Evolutionary conservation across 352 stramenopile species (phyloP).

Genomic region (Albugo candida): DNA sequence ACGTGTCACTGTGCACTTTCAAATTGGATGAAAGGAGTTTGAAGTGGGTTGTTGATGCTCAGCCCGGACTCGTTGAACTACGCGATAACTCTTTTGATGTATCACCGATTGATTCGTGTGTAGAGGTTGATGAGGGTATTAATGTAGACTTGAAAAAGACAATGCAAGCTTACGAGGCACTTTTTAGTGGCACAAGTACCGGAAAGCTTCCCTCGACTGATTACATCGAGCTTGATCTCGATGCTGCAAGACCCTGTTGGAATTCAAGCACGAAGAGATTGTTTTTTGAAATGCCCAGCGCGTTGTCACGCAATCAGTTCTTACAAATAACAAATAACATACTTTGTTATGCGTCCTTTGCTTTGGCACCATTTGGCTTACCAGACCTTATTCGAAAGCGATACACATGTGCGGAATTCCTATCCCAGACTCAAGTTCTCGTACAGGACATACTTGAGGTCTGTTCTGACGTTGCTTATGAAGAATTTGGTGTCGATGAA

Average conservation of each 20-base stretch:
- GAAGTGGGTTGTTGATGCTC: neutral
- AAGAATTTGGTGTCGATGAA: slow-evolving; percentile 44
- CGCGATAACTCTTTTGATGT: too few relatives aligned
- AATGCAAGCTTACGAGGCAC: too few relatives aligned
- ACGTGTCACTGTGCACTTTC: slow-evolving; percentile 5
- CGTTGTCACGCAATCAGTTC: slow-evolving; percentile 44
- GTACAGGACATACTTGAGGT: slow-evolving; percentile 76
- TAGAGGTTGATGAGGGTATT: too few relatives aligned
- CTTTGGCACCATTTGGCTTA: slow-evolving; percentile 63
- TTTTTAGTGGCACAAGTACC: too few relatives aligned
- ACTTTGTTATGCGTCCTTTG: slow-evolving; percentile 59
- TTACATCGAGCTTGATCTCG: too few relatives aligned
- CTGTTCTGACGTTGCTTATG: slow-evolving; percentile 72
- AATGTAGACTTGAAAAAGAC: too few relatives aligned
- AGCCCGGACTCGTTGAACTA: too few relatives aligned
- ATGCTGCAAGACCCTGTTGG: too few relatives aligned
- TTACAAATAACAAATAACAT: slow-evolving; percentile 43
- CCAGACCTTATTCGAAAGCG: slow-evolving; percentile 28
- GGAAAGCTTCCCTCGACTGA: too few relatives aligned
- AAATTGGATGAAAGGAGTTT: neutral
- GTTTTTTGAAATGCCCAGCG: slow-evolving; percentile 69
- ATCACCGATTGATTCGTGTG: too few relatives aligned
- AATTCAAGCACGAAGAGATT: slow-evolving; percentile 5
- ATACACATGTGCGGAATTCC: slow-evolving; percentile 45
- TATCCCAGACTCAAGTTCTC: slow-evolving; percentile 44